Evolutionary conservation across 202 grass and related monocot species (phyloP), one percentile per base, ranked within the genome.

Genomic region (Schoenoplectus tabernaemontani): DNA sequence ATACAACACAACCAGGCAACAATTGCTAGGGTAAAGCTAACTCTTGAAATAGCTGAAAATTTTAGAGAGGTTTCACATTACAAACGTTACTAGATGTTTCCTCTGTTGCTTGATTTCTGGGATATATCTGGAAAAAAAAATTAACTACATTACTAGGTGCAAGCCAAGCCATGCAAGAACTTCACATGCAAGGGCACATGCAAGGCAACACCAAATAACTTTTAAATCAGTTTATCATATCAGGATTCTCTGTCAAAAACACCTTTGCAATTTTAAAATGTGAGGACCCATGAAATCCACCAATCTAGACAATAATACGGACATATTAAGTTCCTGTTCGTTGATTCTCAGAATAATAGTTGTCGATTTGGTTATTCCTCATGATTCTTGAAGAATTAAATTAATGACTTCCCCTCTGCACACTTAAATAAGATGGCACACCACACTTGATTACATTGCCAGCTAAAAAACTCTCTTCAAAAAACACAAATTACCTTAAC

Each of bases 161-260:
- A 77, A 16, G n/a, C 11, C 58, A 30, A 48, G 53, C 13, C 9
- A 59, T 59, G 23, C 41, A 23, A 64, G 57, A 64, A 50, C 28
- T 32, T 64, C 38, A 50, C 77, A 80, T 64, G 77, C 38, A 10
- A 28, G 43, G 10, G 36, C 58, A 80, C 77, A 80, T 80, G 77
- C 58, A 62, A 61, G 30, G 7, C 26, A 64, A 5, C 38, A 17
- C 37, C 16, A 80, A 44, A 80, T 80, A 43, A 33, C 48, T 60
- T 61, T 80, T 46, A 64, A 79, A 64, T 50, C 23, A 80, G 64
- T n/a, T n/a, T 64, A 62, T 46, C 53, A 64, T 47, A 64, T 64
- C 50, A 50, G 22, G 77, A 32, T 80, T 80, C 53, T 59, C 77
- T 80, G 77, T 80, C 77, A 80, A 80, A 64, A 80, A 30, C 15